Base-by-base conservation (phyloP, 2,329 filamentous ascomycete genomes). In the Colletotrichum karsti region DNA sequence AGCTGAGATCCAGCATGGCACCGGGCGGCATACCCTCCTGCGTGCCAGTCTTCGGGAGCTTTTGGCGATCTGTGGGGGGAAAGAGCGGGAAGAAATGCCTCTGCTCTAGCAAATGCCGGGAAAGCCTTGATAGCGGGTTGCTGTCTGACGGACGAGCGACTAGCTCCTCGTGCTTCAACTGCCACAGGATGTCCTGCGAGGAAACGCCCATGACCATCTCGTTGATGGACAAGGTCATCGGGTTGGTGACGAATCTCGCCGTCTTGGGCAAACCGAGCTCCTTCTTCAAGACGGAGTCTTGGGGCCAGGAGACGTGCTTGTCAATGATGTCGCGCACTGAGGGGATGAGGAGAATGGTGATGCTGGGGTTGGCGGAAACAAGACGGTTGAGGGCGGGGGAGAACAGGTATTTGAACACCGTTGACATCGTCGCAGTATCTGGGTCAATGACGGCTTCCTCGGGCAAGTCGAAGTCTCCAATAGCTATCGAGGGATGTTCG, bases 61-160 rank as follows among this genome's bases (percentile, higher is more conserved):
- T 88, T 64, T 88, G 85, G 54, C 94, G 86, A 56, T 92, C 90
- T 12, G 90, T 87, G 0, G 95, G 91, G 6, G 96, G 96, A 75
- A 95, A 98, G 1, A 98, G 81, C 0, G 96, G 96, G 74, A 94
- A 94, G 79, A 95, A 98, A 76, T 96, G 94, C 7, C 95, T 85
- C 81, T 98, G 96, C 79, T 97, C 92, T 64, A 99, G 88, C 18
- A 99, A 79, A 72, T 96, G 91, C 20, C 90, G 87, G 6, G 92
- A 89, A 51, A 95, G 80, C n/a, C 95, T 83, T 15, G 90, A 89
- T 74, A 95, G 84, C 26, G 93, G 74, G 72, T 93, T 90, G 0
- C 85, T 78, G 59, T 90, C 86, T 8, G 78, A 77, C 0, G 87
- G 85, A 54, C 83, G 85, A 2, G 87, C 86, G 1, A 91, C 84